Evolutionary conservation across 257 asterid species (phyloP).

Genomic region (Paraleonurus japonicus): DNA sequence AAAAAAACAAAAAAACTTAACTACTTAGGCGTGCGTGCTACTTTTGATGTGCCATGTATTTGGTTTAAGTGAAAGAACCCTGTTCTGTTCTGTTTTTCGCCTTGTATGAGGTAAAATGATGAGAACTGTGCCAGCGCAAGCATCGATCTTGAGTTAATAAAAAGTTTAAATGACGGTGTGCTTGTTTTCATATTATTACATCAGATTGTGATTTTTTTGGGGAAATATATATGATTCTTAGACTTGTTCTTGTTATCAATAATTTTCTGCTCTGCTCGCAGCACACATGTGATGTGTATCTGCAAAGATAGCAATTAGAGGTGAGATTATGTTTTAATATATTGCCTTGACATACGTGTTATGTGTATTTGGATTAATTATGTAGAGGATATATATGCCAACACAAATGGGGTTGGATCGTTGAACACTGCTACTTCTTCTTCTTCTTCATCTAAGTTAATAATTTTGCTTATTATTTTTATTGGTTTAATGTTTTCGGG

Average conservation of each 20-base stretch:
- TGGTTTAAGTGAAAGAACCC: slow-evolving; percentile 21
- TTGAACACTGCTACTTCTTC: too few species aligned
- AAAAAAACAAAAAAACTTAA: too few species aligned
- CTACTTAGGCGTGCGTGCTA: slow-evolving; percentile 1
- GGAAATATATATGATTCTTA: not conserved
- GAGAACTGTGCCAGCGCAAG: slow-evolving; percentile 1
- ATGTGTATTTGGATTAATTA: not conserved
- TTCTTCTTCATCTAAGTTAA: too few species aligned
- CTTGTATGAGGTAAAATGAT: slow-evolving; percentile 23
- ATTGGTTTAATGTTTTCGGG: too few species aligned
- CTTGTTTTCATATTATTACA: not conserved
- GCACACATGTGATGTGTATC: not conserved
- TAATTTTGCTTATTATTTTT: too few species aligned
- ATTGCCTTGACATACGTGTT: not conserved
- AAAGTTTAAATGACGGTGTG: not conserved
- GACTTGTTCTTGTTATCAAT: slow-evolving; percentile 2
- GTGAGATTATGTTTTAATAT: slow-evolving; percentile 18
- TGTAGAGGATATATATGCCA: too few species aligned
- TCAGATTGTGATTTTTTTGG: not conserved
- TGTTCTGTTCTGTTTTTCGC: slow-evolving; percentile 21
- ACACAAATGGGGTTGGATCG: too few species aligned
- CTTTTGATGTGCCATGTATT: slow-evolving; percentile 24
- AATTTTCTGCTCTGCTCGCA: slow-evolving; percentile 13
- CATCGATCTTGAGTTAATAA: slow-evolving; percentile 6
- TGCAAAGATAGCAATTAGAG: slow-evolving; percentile 10